Percentiles rank a stretch among this genome's conserved stretches.
Conservation (phyloP, 805 yeast genomes). For the Saccharomycopsis oosterbeekiorum region DNA sequence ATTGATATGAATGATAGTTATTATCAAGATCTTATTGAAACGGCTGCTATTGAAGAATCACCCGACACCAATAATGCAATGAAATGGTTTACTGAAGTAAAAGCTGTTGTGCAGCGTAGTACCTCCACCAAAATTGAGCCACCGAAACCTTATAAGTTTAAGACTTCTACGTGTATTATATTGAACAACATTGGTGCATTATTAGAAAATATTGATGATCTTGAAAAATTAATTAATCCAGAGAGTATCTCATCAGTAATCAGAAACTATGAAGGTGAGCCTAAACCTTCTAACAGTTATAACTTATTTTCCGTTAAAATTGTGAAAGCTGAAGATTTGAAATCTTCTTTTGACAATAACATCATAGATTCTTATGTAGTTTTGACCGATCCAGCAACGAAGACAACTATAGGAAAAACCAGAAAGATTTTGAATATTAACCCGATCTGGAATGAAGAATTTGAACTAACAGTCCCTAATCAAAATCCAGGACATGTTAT, state of each 20-base stretch:
- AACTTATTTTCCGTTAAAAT: constrained; percentile 57
- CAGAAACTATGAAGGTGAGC: constrained; percentile 27
- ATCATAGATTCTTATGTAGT: constrained; percentile 51
- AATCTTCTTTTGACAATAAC: constrained; percentile 37
- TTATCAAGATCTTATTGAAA: constrained; percentile 18
- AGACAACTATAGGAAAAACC: constrained; percentile 58
- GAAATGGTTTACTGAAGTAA: constrained; percentile 42
- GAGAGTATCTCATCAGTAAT: constrained; percentile 41
- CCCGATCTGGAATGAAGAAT: constrained; percentile 85
- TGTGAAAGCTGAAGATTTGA: constrained; percentile 52
- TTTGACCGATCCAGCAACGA: constrained; percentile 44
- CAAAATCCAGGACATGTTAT: constrained; percentile 38
- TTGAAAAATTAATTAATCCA: constrained; percentile 51
- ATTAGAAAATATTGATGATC: constrained; percentile 35
- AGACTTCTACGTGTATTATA: constrained; percentile 59
- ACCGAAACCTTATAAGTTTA: constrained; percentile 48
- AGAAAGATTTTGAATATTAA: constrained; percentile 48
- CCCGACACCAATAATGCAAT: constrained; percentile 26
- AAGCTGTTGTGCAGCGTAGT: constrained; percentile 31
- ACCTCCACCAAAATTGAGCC: constrained; percentile 27
- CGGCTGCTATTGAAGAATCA: constrained; percentile 19
- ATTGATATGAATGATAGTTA: constrained; percentile 6
- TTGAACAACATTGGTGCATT: constrained; percentile 55
- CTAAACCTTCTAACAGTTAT: constrained; percentile 26
- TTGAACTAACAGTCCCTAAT: constrained; percentile 42